These are phyloP conservation scores for Neurospora sp. DNA, from an alignment of 495 filamentous ascomycete genomes.

Conservation along the genomic window DNA sequence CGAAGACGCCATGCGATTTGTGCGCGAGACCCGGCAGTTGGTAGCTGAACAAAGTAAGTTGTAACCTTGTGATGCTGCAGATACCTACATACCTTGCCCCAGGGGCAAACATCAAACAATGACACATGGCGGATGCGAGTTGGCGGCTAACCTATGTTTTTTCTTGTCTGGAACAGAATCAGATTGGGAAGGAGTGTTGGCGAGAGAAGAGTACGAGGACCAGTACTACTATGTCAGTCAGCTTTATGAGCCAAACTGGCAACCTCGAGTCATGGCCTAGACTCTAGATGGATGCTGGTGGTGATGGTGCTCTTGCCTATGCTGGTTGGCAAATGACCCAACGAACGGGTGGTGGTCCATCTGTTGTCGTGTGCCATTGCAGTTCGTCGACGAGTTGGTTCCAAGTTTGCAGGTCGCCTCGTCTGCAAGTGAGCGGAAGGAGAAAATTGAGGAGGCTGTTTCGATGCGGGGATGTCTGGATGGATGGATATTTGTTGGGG, in stretches of 20 bases:
- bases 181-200: conserved; percentile 30
- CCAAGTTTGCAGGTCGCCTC: background rate
- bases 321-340: background rate
- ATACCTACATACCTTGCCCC: background rate
- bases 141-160: background rate
- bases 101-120: background rate
- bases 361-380: background rate
- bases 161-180: conserved; percentile 16
- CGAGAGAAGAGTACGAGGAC: conserved; percentile 30
- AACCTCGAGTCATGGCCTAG: conserved; percentile 33
- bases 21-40: conserved; percentile 27
- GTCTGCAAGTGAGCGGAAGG: background rate
- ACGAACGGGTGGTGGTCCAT: background rate
- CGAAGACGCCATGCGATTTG: conserved; percentile 26
- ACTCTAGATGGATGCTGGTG: background rate
- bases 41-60: conserved; percentile 33
- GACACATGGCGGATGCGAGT: background rate
- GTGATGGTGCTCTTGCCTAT: background rate
- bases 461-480: background rate
- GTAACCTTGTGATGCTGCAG: background rate
- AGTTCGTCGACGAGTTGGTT: background rate
- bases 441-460: background rate
- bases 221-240: conserved; percentile 44
- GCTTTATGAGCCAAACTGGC: conserved; percentile 42
- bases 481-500: background rate